phyloP scores from a whole-genome alignment of 2,329 filamentous ascomycete species.

The Pseudogymnoascus sp. region DNA sequence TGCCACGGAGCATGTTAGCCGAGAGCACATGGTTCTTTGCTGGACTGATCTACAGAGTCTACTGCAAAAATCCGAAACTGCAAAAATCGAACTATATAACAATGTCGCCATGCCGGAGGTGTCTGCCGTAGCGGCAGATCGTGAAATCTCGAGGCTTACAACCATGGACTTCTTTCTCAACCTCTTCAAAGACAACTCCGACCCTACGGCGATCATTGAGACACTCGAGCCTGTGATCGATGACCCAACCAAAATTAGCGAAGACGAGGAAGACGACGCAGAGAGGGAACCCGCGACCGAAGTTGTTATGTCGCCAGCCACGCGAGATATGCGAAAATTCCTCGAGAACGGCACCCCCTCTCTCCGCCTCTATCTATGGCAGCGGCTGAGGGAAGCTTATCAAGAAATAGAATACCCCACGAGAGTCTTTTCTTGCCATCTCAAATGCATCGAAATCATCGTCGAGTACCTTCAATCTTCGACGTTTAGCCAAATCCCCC shows the following conservation, averaged over 20 bases:
- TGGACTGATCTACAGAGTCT: slow-evolving; percentile 53
- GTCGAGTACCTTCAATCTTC: slow-evolving; percentile 57
- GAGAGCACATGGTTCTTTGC: slow-evolving; percentile 52
- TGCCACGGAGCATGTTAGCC: slow-evolving; percentile 43
- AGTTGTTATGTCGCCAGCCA: slow-evolving; percentile 29
- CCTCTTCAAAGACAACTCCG: slow-evolving; percentile 73
- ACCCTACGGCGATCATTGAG: slow-evolving; percentile 80
- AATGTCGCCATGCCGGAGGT: slow-evolving; percentile 84
- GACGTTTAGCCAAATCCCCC: slow-evolving; percentile 44
- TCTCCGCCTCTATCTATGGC: slow-evolving; percentile 80
- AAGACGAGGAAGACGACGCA: slow-evolving; percentile 14
- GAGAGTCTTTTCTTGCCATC: slow-evolving; percentile 78
- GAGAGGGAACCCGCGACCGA: slow-evolving; percentile 9
- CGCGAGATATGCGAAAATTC: slow-evolving; percentile 78
- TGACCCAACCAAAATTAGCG: slow-evolving; percentile 21
- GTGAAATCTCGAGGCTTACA: slow-evolving; percentile 83
- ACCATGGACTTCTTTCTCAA: slow-evolving; percentile 95
- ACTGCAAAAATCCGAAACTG: slow-evolving; percentile 38
- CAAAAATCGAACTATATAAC: slow-evolving; percentile 60
- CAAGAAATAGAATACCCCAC: slow-evolving; percentile 73
- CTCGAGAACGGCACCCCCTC: slow-evolving; percentile 73
- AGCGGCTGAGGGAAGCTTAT: slow-evolving; percentile 83
- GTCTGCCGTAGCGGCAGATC: slow-evolving; percentile 72
- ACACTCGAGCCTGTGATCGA: slow-evolving; percentile 88
- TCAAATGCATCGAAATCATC: slow-evolving; percentile 79